Conservation (phyloP, 2,329 filamentous ascomycete genomes). For the Mycosphaerella sp. region DNA sequence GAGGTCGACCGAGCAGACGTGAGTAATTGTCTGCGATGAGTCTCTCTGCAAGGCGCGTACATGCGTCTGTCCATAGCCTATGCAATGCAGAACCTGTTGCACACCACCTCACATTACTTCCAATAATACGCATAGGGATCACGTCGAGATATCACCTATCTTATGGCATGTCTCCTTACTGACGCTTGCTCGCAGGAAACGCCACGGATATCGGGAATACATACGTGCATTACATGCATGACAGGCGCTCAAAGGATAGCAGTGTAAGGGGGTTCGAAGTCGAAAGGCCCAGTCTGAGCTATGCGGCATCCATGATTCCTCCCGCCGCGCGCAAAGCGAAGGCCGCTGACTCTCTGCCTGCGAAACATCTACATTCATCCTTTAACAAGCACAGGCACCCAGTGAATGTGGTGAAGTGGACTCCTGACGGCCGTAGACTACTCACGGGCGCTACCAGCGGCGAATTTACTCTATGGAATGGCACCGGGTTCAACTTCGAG, state of each 20-base stretch:
- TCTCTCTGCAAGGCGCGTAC: background rate
- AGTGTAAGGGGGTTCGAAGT: conserved; percentile 65
- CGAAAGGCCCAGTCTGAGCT: conserved; percentile 81
- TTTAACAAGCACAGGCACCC: conserved; percentile 98
- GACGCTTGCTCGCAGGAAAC: conserved; percentile 24
- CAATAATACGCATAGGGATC: background rate
- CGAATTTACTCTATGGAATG: conserved; percentile 98
- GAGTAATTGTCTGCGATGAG: conserved; percentile 8
- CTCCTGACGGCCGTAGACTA: conserved; percentile 84
- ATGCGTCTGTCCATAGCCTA: background rate
- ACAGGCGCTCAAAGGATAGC: conserved; percentile 70
- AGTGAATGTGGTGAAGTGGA: conserved; percentile 96
- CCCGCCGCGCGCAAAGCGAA: conserved; percentile 68
- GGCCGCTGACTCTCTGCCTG: conserved; percentile 80
- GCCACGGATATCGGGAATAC: conserved; percentile 35
- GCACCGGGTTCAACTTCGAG: conserved; percentile 98
- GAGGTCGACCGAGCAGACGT: conserved; percentile 26
- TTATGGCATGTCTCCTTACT: background rate
- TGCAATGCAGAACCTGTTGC: background rate
- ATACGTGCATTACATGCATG: conserved; percentile 71
- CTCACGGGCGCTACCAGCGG: conserved; percentile 93
- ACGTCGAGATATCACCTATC: background rate
- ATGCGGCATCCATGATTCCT: conserved; percentile 86
- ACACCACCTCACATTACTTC: background rate
- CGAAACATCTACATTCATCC: conserved; percentile 96